phyloP scores from a whole-genome alignment of 768 basidiomycete genomes.

The Lentinula sp. region DNA sequence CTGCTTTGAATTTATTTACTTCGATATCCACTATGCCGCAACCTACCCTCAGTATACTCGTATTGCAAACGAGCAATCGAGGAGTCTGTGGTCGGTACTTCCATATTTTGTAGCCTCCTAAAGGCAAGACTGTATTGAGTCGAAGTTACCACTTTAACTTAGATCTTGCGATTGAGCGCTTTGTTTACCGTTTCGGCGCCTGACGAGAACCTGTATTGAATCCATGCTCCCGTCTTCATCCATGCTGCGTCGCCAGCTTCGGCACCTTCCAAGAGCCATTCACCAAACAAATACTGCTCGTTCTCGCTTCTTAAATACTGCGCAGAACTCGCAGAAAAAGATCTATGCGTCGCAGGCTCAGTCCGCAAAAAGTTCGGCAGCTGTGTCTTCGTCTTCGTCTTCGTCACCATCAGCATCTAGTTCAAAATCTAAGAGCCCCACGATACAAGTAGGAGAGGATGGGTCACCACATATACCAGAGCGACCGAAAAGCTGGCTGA shows the following conservation, averaged over 20 bases:
- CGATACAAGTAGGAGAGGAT: not conserved
- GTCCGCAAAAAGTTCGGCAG: not conserved
- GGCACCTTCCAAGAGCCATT: not conserved
- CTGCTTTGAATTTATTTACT: not conserved
- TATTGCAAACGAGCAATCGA: too few species aligned
- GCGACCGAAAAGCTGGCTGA: conserved; percentile 46
- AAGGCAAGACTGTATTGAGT: too few species aligned
- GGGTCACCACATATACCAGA: not conserved
- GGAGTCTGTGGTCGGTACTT: too few species aligned
- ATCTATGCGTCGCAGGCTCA: not conserved
- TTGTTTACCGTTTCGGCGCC: not conserved
- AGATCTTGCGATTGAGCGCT: too few species aligned
- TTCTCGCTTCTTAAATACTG: not conserved
- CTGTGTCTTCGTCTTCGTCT: not conserved
- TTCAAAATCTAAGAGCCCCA: not conserved
- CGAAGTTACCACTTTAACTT: too few species aligned
- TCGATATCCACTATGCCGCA: not conserved
- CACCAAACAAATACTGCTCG: not conserved
- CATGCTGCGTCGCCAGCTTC: not conserved
- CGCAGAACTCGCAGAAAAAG: not conserved
- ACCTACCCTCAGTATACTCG: too few species aligned
- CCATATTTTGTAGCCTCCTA: too few species aligned
- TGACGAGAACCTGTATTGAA: not conserved
- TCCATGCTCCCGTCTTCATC: not conserved
- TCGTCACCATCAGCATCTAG: not conserved